phyloP scores from a whole-genome alignment of 75 land plant species.

The Pinus tabuliformis region DNA sequence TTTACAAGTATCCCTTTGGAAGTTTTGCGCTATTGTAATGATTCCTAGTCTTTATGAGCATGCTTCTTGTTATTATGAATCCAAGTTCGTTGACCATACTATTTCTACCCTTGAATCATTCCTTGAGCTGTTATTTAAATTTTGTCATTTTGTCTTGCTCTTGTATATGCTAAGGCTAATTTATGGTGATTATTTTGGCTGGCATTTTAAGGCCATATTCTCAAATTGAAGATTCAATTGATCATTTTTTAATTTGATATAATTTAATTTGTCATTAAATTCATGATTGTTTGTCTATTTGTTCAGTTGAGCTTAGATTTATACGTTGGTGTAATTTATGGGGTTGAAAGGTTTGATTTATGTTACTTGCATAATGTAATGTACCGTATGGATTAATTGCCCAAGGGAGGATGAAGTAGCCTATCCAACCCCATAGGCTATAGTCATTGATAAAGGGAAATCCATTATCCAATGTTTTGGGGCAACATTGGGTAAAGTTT shows the following conservation, averaged over 20 bases:
- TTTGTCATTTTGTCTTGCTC: background rate
- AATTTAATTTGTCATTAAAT: background rate
- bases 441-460: too few species aligned
- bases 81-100: background rate
- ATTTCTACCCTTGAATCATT: background rate
- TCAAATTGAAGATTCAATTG: background rate
- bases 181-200: background rate
- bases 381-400: too few species aligned
- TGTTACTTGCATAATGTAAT: background rate
- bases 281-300: background rate
- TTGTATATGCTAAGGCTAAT: background rate
- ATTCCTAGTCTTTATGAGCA: background rate
- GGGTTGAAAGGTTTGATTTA: background rate
- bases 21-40: background rate
- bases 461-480: too few species aligned
- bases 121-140: background rate
- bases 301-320: background rate
- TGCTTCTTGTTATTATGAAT: background rate
- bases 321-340: background rate
- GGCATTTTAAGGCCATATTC: background rate
- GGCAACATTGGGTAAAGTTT: too few species aligned
- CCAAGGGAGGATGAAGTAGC: too few species aligned
- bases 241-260: background rate
- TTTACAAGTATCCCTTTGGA: background rate
- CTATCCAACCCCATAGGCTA: too few species aligned